Conservation (phyloP, 139 green algal species). For the Gonium pectorale region DNA sequence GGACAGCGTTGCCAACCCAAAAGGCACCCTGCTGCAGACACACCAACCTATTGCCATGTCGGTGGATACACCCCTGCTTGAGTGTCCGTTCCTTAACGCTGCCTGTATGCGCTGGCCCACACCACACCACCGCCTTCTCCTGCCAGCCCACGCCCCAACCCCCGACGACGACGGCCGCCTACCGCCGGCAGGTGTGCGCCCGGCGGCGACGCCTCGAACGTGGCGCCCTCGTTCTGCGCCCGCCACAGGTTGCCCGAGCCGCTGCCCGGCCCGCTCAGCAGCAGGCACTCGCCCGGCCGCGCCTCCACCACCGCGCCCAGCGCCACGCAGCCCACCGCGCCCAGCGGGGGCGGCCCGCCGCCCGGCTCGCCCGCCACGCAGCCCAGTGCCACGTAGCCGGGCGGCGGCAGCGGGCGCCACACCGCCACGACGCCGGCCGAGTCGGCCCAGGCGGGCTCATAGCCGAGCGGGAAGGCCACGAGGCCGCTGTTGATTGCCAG, state of each 20-base stretch:
- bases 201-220: slow-evolving; percentile 66
- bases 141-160: too few relatives aligned
- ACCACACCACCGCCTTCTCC: too few relatives aligned
- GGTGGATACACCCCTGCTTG: too few relatives aligned
- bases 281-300: slow-evolving; percentile 69
- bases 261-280: slow-evolving; percentile 57
- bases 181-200: slow-evolving; percentile 42
- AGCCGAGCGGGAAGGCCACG: slow-evolving; percentile 73
- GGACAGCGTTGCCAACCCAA: too few relatives aligned
- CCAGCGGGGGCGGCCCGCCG: slow-evolving; percentile 47
- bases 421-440: slow-evolving; percentile 54
- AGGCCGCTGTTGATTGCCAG: slow-evolving; percentile 87
- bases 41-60: too few relatives aligned
- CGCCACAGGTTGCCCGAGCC: slow-evolving; percentile 78
- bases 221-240: slow-evolving; percentile 74
- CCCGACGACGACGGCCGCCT: too few relatives aligned
- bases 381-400: slow-evolving; percentile 81
- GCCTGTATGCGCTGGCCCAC: neutral
- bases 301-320: slow-evolving; percentile 64
- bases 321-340: slow-evolving; percentile 64
- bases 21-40: too few relatives aligned
- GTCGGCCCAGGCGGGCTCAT: slow-evolving; percentile 59
- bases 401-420: slow-evolving; percentile 78
- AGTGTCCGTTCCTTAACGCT: too few relatives aligned
- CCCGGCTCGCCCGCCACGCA: slow-evolving; percentile 66